Evolutionary conservation across 768 basidiomycete genomes (phyloP).

Genomic region (Terana coerulea): DNA sequence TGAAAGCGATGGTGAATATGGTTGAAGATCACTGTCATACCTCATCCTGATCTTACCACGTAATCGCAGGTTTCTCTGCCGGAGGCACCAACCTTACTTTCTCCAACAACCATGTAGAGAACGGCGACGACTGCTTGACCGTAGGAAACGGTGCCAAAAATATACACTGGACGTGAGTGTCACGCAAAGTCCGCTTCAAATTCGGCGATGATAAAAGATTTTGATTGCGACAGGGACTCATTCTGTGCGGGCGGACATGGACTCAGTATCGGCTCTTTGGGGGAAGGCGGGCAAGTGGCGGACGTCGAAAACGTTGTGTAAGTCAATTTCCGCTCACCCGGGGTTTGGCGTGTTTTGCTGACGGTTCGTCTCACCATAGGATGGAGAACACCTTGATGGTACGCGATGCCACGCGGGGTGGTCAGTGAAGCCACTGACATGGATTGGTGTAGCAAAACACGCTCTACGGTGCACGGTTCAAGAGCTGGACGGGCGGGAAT

Average conservation of each 20-base stretch:
- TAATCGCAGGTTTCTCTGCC: conserved; percentile 43
- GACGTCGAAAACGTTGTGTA: conserved; percentile 57
- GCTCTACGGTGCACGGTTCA: conserved; percentile 60
- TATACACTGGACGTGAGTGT: conserved; percentile 35
- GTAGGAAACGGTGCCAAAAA: conserved; percentile 54
- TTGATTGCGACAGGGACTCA: conserved; percentile 37
- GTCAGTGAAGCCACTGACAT: neutral
- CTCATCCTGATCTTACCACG: neutral
- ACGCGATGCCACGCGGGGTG: neutral
- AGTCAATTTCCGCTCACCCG: conserved; percentile 16
- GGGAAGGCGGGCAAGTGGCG: conserved; percentile 39
- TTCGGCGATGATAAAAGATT: neutral
- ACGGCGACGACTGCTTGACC: conserved; percentile 62
- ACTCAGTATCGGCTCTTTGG: conserved; percentile 51
- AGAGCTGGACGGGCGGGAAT: conserved; percentile 64
- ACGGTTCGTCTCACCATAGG: conserved; percentile 8
- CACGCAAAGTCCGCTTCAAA: neutral
- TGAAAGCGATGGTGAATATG: neutral
- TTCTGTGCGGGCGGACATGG: conserved; percentile 60
- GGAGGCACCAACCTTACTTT: conserved; percentile 55
- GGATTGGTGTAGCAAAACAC: conserved; percentile 36
- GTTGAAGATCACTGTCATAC: neutral
- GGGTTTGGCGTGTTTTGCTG: neutral
- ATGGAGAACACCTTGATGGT: conserved; percentile 29
- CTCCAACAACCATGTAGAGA: conserved; percentile 53